Conservation (phyloP, 805 yeast genomes). For the Wickerhamomyces hampshirensis region DNA sequence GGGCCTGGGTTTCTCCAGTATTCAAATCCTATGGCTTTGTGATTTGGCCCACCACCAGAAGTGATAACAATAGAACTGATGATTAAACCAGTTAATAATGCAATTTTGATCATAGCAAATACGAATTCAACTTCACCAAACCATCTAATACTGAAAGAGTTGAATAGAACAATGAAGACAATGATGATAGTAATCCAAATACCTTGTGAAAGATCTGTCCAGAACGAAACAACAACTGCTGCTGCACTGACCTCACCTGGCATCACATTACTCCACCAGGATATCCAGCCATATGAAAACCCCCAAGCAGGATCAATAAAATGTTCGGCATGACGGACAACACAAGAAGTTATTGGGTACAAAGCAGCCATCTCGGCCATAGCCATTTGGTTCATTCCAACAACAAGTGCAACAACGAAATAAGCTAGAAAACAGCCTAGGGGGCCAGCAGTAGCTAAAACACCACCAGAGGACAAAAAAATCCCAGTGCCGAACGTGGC, state of each 20-base stretch:
- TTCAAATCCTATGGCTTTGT: constrained; percentile 30
- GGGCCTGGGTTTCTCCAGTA: constrained; percentile 33
- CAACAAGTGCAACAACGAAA: constrained; percentile 29
- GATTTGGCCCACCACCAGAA: constrained; percentile 37
- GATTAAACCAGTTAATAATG: constrained; percentile 41
- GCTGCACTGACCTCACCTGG: constrained; percentile 43
- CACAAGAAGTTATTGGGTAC: constrained; percentile 34
- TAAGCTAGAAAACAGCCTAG: constrained; percentile 31
- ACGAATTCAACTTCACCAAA: constrained; percentile 47
- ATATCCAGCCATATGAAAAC: constrained; percentile 40
- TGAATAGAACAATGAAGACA: constrained; percentile 30
- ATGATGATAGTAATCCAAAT: constrained; percentile 39
- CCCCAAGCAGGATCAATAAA: constrained; percentile 40
- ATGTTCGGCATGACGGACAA: constrained; percentile 30
- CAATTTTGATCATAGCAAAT: constrained; percentile 37
- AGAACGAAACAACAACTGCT: constrained; percentile 39
- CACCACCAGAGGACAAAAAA: constrained; percentile 33
- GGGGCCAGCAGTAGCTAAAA: constrained; percentile 30
- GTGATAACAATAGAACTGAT: constrained; percentile 41
- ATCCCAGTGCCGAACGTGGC: constrained; percentile 41
- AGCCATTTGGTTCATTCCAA: constrained; percentile 34
- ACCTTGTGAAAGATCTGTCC: constrained; percentile 40
- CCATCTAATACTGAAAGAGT: constrained; percentile 32
- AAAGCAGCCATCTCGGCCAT: constrained; percentile 33
- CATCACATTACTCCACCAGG: constrained; percentile 36